Evolutionary conservation across 768 basidiomycete species (phyloP), one percentile per base, ranked within the genome.

Genomic region (Lactarius deliciosus): DNA sequence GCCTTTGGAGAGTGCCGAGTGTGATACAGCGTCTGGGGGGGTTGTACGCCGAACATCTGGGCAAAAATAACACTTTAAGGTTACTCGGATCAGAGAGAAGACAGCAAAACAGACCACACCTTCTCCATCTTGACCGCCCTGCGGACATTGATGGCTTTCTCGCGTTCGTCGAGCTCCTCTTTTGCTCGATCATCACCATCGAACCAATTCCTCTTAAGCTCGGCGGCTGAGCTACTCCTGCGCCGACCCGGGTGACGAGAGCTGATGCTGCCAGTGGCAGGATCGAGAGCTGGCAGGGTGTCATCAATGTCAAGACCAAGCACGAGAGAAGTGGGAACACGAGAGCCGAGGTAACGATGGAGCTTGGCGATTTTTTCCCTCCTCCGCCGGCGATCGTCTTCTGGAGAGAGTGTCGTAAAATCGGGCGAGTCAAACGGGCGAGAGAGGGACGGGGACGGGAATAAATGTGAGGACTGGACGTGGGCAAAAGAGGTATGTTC

Each of bases 61-160:
- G 9, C 15, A 16, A 58, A 57, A 54, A 62, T 47, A 50, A 18
- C 28, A 28, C 38, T 34, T 40, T 60, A 32, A 15, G 41, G 54
- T 25, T 60, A 57, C 6, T 3, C 57, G 50, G 50, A 25, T 20
- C 47, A 16, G 15, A 59, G 32, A 60, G 64, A 25, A 57, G 56
- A 32, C 20, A 32, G 28, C 18, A 43, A 16, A 13, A 65, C 11
- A n/a, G 47, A 74, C 81, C 63, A 90, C 92, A 90, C 92, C 85
- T 90, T 89, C 77, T 93, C 91, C 91, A 94, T 93, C 77, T 94
- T 94, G 73, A 87, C 81, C 45, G 91, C 91, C 60, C 92, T 79
- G 58, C 86, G 82, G 56, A 94, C 91, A 72, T 90, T 90, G 73
- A 89, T 83, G 16, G 89, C 88, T 78, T 91, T 92, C 74, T 93